Evolutionary conservation across 768 basidiomycete species (phyloP).

Genomic region (Lepiota venenata): DNA sequence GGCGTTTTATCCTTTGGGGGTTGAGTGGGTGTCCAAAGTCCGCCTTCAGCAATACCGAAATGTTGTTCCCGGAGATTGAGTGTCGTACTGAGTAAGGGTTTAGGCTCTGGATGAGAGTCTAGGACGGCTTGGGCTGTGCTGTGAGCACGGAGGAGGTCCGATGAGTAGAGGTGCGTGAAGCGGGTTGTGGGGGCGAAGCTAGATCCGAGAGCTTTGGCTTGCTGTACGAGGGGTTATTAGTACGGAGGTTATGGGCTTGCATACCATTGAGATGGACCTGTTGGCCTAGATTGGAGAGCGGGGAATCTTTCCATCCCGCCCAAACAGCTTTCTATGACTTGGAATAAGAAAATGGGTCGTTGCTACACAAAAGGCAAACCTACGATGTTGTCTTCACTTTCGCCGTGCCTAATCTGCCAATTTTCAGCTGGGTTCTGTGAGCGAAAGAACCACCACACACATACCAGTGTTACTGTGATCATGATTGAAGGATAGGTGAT

Average conservation of each 20-base stretch:
- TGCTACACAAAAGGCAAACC: conserved; percentile 9
- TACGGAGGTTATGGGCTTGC: not conserved
- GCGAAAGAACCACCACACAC: conserved; percentile 17
- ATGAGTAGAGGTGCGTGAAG: conserved; percentile 61
- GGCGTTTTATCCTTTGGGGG: conserved; percentile 26
- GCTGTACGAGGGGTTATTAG: conserved; percentile 34
- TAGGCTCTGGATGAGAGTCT: conserved; percentile 44
- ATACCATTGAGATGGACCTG: conserved; percentile 7
- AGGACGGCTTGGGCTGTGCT: conserved; percentile 57
- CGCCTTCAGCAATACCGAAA: conserved; percentile 72
- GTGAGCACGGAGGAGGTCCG: conserved; percentile 63
- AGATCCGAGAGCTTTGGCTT: conserved; percentile 60
- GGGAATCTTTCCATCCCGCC: conserved; percentile 79
- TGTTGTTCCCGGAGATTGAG: conserved; percentile 64
- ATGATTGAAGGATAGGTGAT: conserved; percentile 2
- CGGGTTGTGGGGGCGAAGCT: conserved; percentile 40
- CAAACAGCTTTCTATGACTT: conserved; percentile 41
- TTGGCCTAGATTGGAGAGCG: conserved; percentile 67
- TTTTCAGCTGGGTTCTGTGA: conserved; percentile 20
- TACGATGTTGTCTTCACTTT: conserved; percentile 70
- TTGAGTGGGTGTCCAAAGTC: conserved; percentile 39
- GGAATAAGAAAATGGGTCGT: not conserved
- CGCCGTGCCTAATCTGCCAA: conserved; percentile 60
- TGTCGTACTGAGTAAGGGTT: conserved; percentile 52
- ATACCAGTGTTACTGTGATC: conserved; percentile 22